Percentiles rank a stretch among this genome's conserved stretches.
These are phyloP conservation scores for Neurospora sp. DNA, from an alignment of 2,329 filamentous ascomycete species.

Conservation along the genomic window DNA sequence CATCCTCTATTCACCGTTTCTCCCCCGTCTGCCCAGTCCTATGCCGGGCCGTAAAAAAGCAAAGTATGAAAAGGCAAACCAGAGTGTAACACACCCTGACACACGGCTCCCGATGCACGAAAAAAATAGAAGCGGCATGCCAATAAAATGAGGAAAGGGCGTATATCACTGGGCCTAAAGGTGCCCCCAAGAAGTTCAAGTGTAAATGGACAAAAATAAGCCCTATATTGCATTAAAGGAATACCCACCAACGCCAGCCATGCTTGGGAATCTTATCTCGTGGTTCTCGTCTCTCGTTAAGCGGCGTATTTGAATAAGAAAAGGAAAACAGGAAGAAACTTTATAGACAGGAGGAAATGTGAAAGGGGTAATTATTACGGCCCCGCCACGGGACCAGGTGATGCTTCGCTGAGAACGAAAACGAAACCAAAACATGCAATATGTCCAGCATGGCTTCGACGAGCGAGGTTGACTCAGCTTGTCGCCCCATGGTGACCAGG, in stretches of 20 bases:
- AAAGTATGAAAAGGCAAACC: not conserved
- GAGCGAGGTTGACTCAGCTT: not conserved
- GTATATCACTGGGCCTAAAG: not conserved
- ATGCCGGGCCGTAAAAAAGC: not conserved
- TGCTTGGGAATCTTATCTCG: conserved; percentile 13
- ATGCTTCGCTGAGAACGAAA: conserved; percentile 5
- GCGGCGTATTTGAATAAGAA: conserved; percentile 4
- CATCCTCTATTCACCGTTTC: not conserved
- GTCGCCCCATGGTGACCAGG: not conserved
- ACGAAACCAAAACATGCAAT: conserved; percentile 5
- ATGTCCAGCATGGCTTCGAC: not conserved
- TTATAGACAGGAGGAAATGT: not conserved
- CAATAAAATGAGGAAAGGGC: not conserved
- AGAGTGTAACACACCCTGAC: not conserved
- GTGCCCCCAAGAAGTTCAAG: not conserved
- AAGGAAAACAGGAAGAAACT: conserved; percentile 1
- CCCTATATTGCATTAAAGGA: not conserved
- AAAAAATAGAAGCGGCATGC: not conserved
- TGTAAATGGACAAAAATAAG: not conserved
- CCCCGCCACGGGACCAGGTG: not conserved
- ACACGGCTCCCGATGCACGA: not conserved
- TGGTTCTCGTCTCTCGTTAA: conserved; percentile 15
- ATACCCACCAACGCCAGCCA: conserved; percentile 14
- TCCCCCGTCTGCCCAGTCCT: not conserved
- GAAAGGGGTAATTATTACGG: not conserved